Conservation (phyloP, 169 alveolate species). For the Eimeria sp. region DNA sequence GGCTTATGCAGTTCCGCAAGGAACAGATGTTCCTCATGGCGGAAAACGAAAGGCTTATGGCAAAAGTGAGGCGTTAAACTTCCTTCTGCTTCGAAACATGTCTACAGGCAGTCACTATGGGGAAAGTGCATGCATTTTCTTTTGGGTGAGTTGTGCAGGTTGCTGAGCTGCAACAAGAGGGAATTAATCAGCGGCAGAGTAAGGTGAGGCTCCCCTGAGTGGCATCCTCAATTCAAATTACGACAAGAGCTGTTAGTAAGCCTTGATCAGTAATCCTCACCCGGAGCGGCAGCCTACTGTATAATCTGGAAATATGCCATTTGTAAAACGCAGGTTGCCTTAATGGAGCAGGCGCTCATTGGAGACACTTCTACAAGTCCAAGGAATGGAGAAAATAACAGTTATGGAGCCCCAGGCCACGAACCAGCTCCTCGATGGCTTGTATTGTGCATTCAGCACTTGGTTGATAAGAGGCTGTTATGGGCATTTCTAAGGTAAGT, state of each 20-base stretch:
- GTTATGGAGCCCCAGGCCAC: background rate
- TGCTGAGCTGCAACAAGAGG: constrained; percentile 69
- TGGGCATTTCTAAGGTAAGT: constrained; percentile 70
- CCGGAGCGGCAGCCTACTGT: background rate
- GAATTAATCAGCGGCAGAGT: constrained; percentile 61
- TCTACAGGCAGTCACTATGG: background rate
- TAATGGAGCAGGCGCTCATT: constrained; percentile 69
- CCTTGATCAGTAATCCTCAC: background rate
- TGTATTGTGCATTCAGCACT: constrained; percentile 19
- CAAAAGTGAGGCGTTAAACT: constrained; percentile 19
- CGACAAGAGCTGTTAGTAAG: background rate
- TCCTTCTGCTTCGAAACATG: background rate
- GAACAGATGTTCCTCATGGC: constrained; percentile 83
- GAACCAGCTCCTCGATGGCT: constrained; percentile 42
- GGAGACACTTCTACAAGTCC: constrained; percentile 2
- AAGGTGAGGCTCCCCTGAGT: background rate
- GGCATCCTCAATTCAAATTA: background rate
- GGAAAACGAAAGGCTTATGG: constrained; percentile 81
- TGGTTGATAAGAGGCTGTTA: constrained; percentile 24
- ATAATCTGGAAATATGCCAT: background rate
- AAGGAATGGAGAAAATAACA: background rate
- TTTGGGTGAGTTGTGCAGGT: constrained; percentile 37
- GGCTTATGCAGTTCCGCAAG: constrained; percentile 80
- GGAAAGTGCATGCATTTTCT: background rate
- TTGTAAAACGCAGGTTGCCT: constrained; percentile 34